Percentiles rank a stretch among this genome's conserved stretches.
Conservation (phyloP, 2,329 filamentous ascomycete species). For the Aspergillus awamori region DNA sequence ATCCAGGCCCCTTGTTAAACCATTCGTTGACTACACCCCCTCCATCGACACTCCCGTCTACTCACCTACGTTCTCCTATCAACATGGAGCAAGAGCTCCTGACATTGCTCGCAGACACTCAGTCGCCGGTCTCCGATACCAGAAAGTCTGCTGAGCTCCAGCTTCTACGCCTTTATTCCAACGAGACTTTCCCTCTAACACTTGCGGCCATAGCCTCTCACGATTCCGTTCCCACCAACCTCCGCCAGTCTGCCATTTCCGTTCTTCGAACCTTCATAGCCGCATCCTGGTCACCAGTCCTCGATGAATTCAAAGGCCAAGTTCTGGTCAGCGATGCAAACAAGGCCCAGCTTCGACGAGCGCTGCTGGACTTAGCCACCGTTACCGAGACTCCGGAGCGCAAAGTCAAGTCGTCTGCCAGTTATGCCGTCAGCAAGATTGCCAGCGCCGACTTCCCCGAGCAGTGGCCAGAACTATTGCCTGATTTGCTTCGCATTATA, state of each 20-base stretch:
- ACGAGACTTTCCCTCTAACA: constrained; percentile 73
- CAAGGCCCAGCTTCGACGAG: constrained; percentile 72
- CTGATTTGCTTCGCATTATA: constrained; percentile 76
- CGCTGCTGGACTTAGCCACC: constrained; percentile 76
- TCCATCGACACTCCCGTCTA: neutral
- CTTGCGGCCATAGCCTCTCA: constrained; percentile 82
- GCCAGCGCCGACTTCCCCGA: constrained; percentile 92
- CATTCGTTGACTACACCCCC: neutral
- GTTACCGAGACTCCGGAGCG: constrained; percentile 71
- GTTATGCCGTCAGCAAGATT: constrained; percentile 90
- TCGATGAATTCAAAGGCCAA: constrained; percentile 69
- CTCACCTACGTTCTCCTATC: constrained; percentile 12
- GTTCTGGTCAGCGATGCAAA: constrained; percentile 72
- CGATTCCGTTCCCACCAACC: constrained; percentile 68
- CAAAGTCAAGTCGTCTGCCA: constrained; percentile 86
- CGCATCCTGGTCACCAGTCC: constrained; percentile 77
- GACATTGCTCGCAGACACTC: constrained; percentile 82
- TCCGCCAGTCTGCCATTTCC: constrained; percentile 82
- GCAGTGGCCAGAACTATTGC: constrained; percentile 87
- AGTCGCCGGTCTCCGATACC: constrained; percentile 72
- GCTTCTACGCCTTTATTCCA: constrained; percentile 69
- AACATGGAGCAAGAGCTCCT: constrained; percentile 91
- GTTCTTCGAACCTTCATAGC: constrained; percentile 81
- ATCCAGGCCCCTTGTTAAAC: neutral
- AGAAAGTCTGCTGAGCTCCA: constrained; percentile 86